A percentile compares a stretch with the other conserved stretches of the same genome.
Evolutionary conservation across 176 grass and related monocot species (phyloP).

Genomic region (Eleusine coracana): DNA sequence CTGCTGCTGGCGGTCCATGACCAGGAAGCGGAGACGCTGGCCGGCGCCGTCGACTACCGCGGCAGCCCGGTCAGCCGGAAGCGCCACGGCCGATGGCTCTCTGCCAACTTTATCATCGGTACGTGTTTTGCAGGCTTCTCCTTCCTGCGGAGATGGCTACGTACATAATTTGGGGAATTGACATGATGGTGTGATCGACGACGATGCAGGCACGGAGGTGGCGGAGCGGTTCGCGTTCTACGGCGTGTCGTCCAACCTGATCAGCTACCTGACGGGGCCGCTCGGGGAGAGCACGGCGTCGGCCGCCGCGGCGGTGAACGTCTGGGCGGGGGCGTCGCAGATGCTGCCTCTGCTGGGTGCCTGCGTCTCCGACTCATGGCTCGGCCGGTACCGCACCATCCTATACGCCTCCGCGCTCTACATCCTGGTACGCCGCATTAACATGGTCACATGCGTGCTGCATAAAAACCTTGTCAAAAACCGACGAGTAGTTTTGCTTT

Average conservation of each 20-base stretch:
- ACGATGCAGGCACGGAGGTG: conserved; percentile 45
- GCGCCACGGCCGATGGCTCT: conserved; percentile 27
- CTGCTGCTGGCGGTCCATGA: neutral
- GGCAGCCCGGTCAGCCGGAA: conserved; percentile 13
- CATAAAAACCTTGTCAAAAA: neutral
- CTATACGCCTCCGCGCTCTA: conserved; percentile 37
- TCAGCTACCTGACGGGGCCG: conserved; percentile 66
- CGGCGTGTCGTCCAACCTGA: conserved; percentile 61
- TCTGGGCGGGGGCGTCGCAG: conserved; percentile 37
- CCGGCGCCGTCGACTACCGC: conserved; percentile 34
- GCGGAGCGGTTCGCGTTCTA: conserved; percentile 60
- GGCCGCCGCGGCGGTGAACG: conserved; percentile 50
- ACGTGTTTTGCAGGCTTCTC: neutral
- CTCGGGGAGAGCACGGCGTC: conserved; percentile 43
- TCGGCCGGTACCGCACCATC: conserved; percentile 46
- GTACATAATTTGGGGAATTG: neutral
- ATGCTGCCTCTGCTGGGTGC: conserved; percentile 51
- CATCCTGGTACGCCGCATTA: conserved; percentile 28
- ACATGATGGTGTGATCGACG: neutral
- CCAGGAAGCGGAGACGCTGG: neutral
- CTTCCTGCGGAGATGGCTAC: too few relatives aligned
- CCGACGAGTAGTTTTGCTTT: too few relatives aligned
- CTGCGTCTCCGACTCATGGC: conserved; percentile 47
- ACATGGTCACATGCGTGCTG: neutral
- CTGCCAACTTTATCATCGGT: conserved; percentile 49